Evolutionary conservation across 352 stramenopile genomes (phyloP).

Genomic region (Phytophthora melonis): DNA sequence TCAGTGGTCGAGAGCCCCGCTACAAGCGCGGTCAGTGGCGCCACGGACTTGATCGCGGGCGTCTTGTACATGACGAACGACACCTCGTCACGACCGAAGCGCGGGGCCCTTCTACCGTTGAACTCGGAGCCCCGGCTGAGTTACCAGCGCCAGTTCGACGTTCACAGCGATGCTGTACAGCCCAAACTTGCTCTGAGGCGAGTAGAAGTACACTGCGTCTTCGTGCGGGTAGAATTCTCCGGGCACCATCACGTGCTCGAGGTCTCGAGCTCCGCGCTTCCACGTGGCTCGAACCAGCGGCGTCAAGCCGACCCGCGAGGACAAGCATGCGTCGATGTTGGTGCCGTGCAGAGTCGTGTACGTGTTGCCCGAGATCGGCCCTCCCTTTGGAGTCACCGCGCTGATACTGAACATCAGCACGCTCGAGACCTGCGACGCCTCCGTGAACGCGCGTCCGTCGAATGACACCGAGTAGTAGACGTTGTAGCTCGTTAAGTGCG

Average conservation of each 20-base stretch:
- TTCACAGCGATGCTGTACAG: constrained; percentile 70
- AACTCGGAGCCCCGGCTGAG: background rate
- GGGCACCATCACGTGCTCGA: constrained; percentile 63
- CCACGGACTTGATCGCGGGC: constrained; percentile 62
- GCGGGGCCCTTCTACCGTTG: constrained; percentile 15
- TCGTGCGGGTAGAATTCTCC: constrained; percentile 72
- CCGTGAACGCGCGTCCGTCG: constrained; percentile 56
- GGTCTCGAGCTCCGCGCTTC: constrained; percentile 64
- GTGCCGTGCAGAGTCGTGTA: constrained; percentile 69
- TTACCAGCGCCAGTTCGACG: constrained; percentile 57
- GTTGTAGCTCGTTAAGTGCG: constrained; percentile 64
- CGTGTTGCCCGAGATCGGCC: constrained; percentile 75
- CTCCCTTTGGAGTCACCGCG: constrained; percentile 58
- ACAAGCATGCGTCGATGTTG: constrained; percentile 68
- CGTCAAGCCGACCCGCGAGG: constrained; percentile 25
- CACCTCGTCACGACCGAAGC: constrained; percentile 72
- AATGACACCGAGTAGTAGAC: constrained; percentile 76
- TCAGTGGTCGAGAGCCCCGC: constrained; percentile 60
- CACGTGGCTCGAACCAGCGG: constrained; percentile 63
- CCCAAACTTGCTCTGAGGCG: constrained; percentile 79
- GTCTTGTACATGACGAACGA: constrained; percentile 78
- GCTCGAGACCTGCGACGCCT: constrained; percentile 39
- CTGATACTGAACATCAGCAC: constrained; percentile 69
- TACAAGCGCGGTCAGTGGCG: constrained; percentile 49
- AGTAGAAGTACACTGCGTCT: constrained; percentile 80